Evolutionary conservation across 1,139 yeast species (phyloP).

Genomic region (Lodderomyces oxycetoniae): DNA sequence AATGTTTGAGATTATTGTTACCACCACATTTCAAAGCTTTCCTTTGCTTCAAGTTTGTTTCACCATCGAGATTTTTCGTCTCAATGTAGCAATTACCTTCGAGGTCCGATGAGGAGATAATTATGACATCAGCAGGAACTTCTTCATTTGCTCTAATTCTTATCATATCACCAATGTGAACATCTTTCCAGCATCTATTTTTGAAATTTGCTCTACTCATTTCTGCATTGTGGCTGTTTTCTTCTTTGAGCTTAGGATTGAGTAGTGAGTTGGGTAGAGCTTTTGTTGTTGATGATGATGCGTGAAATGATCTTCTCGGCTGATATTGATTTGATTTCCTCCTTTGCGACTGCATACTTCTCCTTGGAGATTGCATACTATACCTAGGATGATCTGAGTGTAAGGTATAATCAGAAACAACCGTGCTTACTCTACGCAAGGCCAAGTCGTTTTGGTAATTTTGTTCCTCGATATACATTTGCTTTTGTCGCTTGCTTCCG

Average conservation of each 20-base stretch:
- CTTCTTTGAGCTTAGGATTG: slow-evolving; percentile 28
- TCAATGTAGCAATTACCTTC: slow-evolving; percentile 94
- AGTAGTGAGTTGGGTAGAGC: slow-evolving; percentile 26
- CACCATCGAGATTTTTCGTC: slow-evolving; percentile 95
- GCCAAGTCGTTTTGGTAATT: slow-evolving; percentile 25
- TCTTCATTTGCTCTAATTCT: slow-evolving; percentile 84
- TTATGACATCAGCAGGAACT: slow-evolving; percentile 85
- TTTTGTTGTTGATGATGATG: slow-evolving; percentile 13
- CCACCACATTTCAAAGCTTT: slow-evolving; percentile 71
- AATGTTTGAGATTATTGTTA: slow-evolving; percentile 48
- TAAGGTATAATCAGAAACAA: slow-evolving; percentile 32
- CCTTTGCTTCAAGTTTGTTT: slow-evolving; percentile 83
- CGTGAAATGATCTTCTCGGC: slow-evolving; percentile 10
- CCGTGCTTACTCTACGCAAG: slow-evolving; percentile 37
- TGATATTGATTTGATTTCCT: slow-evolving; percentile 9
- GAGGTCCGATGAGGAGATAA: slow-evolving; percentile 75
- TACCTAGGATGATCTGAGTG: slow-evolving; percentile 15
- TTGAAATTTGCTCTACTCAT: slow-evolving; percentile 12
- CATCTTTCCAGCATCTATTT: slow-evolving; percentile 70
- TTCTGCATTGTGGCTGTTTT: slow-evolving; percentile 16
- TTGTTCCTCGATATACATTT: slow-evolving; percentile 24
- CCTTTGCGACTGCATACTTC: slow-evolving; percentile 9
- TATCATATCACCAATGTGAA: slow-evolving; percentile 83
- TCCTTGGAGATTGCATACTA: slow-evolving; percentile 12
- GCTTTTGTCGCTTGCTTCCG: slow-evolving; percentile 26